Evolutionary conservation across 2,329 filamentous ascomycete species (phyloP).

Genomic region (Raffaelea deltoideospora): DNA sequence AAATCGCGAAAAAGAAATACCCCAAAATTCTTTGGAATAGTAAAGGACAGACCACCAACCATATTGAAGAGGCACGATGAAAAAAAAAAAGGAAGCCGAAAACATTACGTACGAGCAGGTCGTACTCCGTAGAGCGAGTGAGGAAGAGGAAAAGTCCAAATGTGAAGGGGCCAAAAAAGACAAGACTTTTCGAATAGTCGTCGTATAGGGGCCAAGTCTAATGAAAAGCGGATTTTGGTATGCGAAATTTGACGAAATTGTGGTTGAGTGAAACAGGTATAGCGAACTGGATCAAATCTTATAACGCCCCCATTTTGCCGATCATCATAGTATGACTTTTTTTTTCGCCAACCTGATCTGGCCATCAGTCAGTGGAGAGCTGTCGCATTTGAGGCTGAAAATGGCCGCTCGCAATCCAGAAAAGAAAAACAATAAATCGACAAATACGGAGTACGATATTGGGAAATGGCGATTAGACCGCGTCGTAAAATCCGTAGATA

Average conservation of each 20-base stretch:
- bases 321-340: slow-evolving; percentile 3
- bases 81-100: neutral
- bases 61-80: neutral
- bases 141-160: neutral
- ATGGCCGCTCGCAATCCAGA: too few relatives aligned
- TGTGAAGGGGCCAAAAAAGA: neutral
- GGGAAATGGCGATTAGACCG: too few relatives aligned
- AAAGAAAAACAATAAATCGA: too few relatives aligned
- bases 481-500: too few relatives aligned
- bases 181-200: neutral
- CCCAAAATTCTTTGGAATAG: too few relatives aligned
- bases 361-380: too few relatives aligned
- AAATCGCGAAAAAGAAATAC: too few relatives aligned
- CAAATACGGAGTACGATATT: too few relatives aligned
- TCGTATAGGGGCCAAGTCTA: neutral
- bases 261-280: slow-evolving; percentile 3
- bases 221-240: slow-evolving; percentile 1
- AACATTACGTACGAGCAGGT: too few relatives aligned
- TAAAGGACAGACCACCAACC: too few relatives aligned
- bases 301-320: slow-evolving; percentile 4
- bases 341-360: too few relatives aligned
- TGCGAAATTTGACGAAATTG: neutral
- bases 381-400: too few relatives aligned
- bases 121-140: neutral
- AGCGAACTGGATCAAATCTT: slow-evolving; percentile 2